Evolutionary conservation across 306 rosid species (phyloP).

Genomic region (Ammopiptanthus mongolicus): DNA sequence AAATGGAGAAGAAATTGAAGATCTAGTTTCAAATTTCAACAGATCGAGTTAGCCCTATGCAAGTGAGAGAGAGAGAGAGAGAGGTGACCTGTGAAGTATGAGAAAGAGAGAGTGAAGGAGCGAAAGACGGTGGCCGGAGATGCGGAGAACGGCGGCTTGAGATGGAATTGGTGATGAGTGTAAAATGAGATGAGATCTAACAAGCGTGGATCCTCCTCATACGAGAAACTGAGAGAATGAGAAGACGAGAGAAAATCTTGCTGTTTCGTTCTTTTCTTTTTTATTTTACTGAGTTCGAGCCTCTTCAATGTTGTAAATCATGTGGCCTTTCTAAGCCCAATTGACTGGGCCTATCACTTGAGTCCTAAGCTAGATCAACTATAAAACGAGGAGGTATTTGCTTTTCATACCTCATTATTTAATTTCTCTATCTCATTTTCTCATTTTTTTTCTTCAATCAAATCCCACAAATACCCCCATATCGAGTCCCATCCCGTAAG

Average conservation of each 20-base stretch:
- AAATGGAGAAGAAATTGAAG: constrained; percentile 17
- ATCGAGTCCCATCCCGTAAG: too few relatives aligned
- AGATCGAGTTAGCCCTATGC: neutral
- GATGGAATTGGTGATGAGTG: neutral
- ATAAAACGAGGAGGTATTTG: too few relatives aligned
- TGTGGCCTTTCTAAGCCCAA: neutral
- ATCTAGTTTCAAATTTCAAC: constrained; percentile 9
- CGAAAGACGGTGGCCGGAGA: neutral
- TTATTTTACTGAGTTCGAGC: neutral
- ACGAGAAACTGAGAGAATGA: neutral
- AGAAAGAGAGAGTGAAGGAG: neutral
- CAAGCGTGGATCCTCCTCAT: neutral
- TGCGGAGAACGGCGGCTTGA: constrained; percentile 7
- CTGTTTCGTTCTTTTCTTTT: neutral
- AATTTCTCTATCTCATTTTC: too few relatives aligned
- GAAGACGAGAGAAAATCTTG: neutral
- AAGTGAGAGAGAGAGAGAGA: neutral
- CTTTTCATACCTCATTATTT: too few relatives aligned
- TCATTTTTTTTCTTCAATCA: too few relatives aligned
- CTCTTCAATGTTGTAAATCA: neutral
- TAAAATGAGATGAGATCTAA: constrained; percentile 9
- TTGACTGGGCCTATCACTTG: neutral
- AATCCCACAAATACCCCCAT: too few relatives aligned
- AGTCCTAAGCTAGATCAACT: neutral
- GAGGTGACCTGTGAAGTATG: constrained; percentile 18